A percentile compares a stretch with the other conserved stretches of the same genome.
phyloP scores from a whole-genome alignment of 2,329 filamentous ascomycete species.

The Aspergillus fumigatus region DNA sequence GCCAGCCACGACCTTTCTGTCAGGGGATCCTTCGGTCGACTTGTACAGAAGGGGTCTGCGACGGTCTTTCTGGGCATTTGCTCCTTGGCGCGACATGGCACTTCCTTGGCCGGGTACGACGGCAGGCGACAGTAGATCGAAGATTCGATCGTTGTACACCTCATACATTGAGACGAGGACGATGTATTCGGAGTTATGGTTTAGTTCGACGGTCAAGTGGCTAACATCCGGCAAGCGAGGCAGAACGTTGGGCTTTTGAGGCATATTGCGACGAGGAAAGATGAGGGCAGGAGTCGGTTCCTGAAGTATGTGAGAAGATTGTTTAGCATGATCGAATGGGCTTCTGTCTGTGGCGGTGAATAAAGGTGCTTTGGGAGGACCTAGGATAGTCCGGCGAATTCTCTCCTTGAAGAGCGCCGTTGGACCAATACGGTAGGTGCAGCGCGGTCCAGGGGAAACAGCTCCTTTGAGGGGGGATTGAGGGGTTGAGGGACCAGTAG shows the following conservation, averaged over 20 bases:
- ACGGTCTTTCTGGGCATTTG: slow-evolving; percentile 59
- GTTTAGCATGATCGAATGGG: slow-evolving; percentile 34
- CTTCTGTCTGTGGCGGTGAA: slow-evolving; percentile 21
- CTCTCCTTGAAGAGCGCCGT: slow-evolving; percentile 7
- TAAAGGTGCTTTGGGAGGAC: slow-evolving; percentile 18
- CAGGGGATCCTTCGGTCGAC: slow-evolving; percentile 77
- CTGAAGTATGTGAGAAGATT: slow-evolving; percentile 42
- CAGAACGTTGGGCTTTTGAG: slow-evolving; percentile 65
- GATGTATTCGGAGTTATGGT: slow-evolving; percentile 71
- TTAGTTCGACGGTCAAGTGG: slow-evolving; percentile 62
- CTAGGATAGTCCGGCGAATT: slow-evolving; percentile 10
- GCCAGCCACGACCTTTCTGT: slow-evolving; percentile 91
- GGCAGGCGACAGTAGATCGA: slow-evolving; percentile 71
- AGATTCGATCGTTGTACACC: slow-evolving; percentile 97
- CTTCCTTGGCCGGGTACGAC: slow-evolving; percentile 38
- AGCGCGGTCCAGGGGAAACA: slow-evolving; percentile 1
- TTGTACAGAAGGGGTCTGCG: slow-evolving; percentile 89
- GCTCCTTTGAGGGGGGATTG: neutral
- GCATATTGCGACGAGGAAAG: slow-evolving; percentile 53
- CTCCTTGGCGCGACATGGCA: slow-evolving; percentile 39
- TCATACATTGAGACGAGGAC: slow-evolving; percentile 97
- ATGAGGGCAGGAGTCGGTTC: slow-evolving; percentile 55
- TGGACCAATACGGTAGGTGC: slow-evolving; percentile 3
- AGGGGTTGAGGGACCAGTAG: neutral
- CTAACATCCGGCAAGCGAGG: slow-evolving; percentile 72